phyloP scores from a whole-genome alignment of 1,139 yeast genomes.

The Eremothecium cymbalariae region DNA sequence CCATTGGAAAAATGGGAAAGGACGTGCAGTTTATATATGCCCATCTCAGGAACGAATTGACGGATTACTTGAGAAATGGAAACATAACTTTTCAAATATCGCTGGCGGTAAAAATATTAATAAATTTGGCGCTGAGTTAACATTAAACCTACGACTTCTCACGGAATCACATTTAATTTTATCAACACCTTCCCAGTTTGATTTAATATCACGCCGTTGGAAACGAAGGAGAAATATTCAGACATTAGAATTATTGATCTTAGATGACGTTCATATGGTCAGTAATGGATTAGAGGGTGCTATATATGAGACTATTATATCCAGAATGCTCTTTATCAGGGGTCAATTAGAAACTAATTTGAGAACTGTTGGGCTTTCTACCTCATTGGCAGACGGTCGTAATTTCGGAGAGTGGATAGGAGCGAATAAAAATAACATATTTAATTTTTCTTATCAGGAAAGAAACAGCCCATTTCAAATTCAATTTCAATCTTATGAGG shows the following conservation, averaged over 20 bases:
- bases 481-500: constrained; percentile 45
- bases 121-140: constrained; percentile 56
- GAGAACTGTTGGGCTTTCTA: constrained; percentile 60
- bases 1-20: constrained; percentile 59
- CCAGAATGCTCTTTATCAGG: constrained; percentile 64
- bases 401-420: constrained; percentile 89
- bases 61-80: constrained; percentile 43
- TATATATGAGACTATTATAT: constrained; percentile 57
- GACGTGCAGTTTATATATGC: constrained; percentile 59
- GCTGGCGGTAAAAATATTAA: constrained; percentile 45
- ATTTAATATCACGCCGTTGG: constrained; percentile 71
- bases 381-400: constrained; percentile 63
- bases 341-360: constrained; percentile 48
- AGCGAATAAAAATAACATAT: constrained; percentile 46
- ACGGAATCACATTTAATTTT: constrained; percentile 59
- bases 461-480: constrained; percentile 52
- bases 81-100: constrained; percentile 36
- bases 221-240: constrained; percentile 64
- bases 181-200: constrained; percentile 75
- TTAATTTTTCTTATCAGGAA: constrained; percentile 61
- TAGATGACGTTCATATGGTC: constrained; percentile 68
- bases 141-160: constrained; percentile 46
- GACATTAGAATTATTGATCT: constrained; percentile 56
- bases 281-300: constrained; percentile 53
- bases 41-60: constrained; percentile 55